Evolutionary conservation across 257 asterid genomes (phyloP), one percentile per base, ranked within the genome.

Genomic region (Henckelia pumila): DNA sequence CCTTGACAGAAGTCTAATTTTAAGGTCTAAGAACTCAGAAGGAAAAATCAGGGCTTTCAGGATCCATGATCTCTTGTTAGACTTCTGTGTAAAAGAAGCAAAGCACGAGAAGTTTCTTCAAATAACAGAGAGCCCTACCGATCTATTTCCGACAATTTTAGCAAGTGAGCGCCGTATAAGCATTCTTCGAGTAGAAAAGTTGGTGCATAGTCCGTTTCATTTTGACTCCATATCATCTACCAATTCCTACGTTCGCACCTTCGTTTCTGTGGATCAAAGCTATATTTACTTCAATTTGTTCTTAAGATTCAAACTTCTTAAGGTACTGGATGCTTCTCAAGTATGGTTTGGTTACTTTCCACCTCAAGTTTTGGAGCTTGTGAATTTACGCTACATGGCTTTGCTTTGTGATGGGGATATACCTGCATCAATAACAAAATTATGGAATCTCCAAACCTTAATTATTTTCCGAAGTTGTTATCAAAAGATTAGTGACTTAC

Each of bases 331-430:
- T 25, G 57, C 49, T 5, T 40, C 47, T 11, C 9, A 40, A 6
- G 7, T 63, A 0, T 14, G 4, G 13, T 61, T 50, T 21, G 3
- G 14, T 23, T 1, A 64, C 10, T 71, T 35, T 20, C 70, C 69
- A 3, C 1, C 0, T n/a, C 35, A 29, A 28, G 25, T 70, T 33
- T 8, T 35, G 55, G 17, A 25, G 52, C 24, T 61, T 61, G 23
- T 59, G 8, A 40, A 14, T 14, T 25, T 69, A 50, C 56, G 70
- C 59, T 69, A 64, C 17, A 50, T 69, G 21, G 73, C 71, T 50
- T 29, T 67, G 30, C 32, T 25, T 6, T 61, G 13, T 40, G 1
- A 40, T 40, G 50, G 50, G n/a, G 50, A 13, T 40, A 40, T 40
- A 40, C 50, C 19, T 11, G 50, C 50, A 13, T 40, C 50, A 4